Evolutionary conservation across 768 basidiomycete species (phyloP).

Genomic region (Thelephora ganbajun): DNA sequence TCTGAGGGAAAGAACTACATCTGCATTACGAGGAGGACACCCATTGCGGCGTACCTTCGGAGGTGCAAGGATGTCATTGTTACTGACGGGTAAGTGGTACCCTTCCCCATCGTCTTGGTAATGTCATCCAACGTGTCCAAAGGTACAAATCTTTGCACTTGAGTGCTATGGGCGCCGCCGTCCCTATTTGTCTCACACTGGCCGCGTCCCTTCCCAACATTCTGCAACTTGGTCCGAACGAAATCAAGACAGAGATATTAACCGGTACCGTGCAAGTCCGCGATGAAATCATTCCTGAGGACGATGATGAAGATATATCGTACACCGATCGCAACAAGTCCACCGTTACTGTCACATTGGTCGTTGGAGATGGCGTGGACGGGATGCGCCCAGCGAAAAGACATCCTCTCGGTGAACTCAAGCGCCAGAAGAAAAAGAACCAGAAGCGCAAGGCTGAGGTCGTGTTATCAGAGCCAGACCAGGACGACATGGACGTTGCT

Average conservation of each 20-base stretch:
- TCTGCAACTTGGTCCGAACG: conserved; percentile 50
- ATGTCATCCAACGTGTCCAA: background rate
- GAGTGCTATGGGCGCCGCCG: conserved; percentile 81
- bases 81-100: conserved; percentile 46
- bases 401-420: conserved; percentile 4
- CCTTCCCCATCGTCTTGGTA: background rate
- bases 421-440: background rate
- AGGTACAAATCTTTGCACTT: conserved; percentile 66
- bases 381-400: conserved; percentile 15
- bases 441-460: conserved; percentile 5
- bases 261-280: conserved; percentile 63
- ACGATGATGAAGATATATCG: conserved; percentile 57
- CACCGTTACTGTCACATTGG: conserved; percentile 42
- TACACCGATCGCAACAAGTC: conserved; percentile 58
- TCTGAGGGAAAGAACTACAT: conserved; percentile 72
- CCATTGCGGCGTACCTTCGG: conserved; percentile 58
- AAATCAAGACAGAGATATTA: conserved; percentile 44
- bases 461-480: conserved; percentile 22
- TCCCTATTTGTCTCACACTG: conserved; percentile 65
- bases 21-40: conserved; percentile 66
- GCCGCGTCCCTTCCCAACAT: conserved; percentile 57
- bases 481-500: conserved; percentile 21
- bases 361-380: conserved; percentile 47
- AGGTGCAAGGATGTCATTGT: conserved; percentile 63
- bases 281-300: conserved; percentile 68